Base-by-base conservation (phyloP, 768 basidiomycete species). In the Leccinum longicurvipes region DNA sequence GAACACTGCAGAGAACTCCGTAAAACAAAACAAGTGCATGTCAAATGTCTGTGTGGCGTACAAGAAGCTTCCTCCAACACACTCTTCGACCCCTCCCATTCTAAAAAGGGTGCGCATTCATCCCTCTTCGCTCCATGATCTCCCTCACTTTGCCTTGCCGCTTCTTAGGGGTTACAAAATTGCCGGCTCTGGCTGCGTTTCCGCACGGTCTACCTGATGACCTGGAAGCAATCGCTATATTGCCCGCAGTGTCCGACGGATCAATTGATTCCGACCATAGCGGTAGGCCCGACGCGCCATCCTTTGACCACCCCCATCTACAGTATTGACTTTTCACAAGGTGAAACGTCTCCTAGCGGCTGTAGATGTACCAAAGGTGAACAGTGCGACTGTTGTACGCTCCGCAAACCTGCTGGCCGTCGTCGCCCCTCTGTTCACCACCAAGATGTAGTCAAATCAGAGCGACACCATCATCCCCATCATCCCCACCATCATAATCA, bases 131-230 rank as follows among this genome's bases (percentile, higher is more conserved):
- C 15, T 58, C 60, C 56, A 50, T 57, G 6, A 0, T 2, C 17
- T 54, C 51, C 19, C 24, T 34, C 57, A 64, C 73, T 73, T 80
- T 75, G 32, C 14, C 19, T 3, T n/a, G 4, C 25, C 24, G 54
- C 50, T 56, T 45, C 54, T 36, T 48, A 87, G 87, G 80, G 64
- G 74, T 73, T 62, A 81, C 77, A 59, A 82, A 82, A 76, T 76
- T 85, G 67, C 79, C 82, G 65, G 81, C 82, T 65, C 74, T 80
- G 76, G 87, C 89, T 79, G 79, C 89, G 77, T 91, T 89, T 77
- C 89, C 89, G 59, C 76, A 86, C 65, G 89, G 89, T 74, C 78
- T 91, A 39, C 85, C 87, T 17, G 77, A 81, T 70, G 80, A 81
- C 72, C 77, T 86, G 75, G 85, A 80, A 78, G 79, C 83, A 77